These are phyloP conservation scores for Colletotrichum navitas DNA, from an alignment of 2,329 filamentous ascomycete genomes.

Conservation along the genomic window DNA sequence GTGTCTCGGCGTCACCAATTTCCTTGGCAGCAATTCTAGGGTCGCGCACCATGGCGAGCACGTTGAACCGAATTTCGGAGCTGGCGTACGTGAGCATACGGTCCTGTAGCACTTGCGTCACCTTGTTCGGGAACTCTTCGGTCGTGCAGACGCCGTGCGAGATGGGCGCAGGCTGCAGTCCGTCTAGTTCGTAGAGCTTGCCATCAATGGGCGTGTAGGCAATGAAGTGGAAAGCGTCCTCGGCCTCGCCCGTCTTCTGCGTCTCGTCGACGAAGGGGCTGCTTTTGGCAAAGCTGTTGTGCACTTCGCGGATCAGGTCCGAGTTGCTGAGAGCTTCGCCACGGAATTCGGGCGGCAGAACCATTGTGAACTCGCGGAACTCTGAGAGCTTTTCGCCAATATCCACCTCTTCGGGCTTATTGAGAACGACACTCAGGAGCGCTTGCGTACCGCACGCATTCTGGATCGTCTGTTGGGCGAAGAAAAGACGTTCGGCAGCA, in stretches of 20 bases:
- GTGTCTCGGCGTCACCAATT: conserved; percentile 83
- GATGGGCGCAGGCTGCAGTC: conserved; percentile 92
- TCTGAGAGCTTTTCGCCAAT: conserved; percentile 78
- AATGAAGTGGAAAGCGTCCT: conserved; percentile 98
- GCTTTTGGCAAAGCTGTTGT: conserved; percentile 90
- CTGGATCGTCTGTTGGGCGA: conserved; percentile 96
- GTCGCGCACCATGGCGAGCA: conserved; percentile 92
- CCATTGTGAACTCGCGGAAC: conserved; percentile 90
- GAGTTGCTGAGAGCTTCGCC: conserved; percentile 73
- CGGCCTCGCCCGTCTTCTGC: conserved; percentile 75
- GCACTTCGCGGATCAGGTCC: conserved; percentile 79
- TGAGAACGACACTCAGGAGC: conserved; percentile 89
- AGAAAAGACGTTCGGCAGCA: conserved; percentile 85
- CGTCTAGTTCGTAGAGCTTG: conserved; percentile 92
- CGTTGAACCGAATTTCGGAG: conserved; percentile 93
- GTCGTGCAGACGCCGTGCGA: conserved; percentile 81
- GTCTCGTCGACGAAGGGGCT: conserved; percentile 96
- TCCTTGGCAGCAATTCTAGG: conserved; percentile 81
- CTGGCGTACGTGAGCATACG: conserved; percentile 87
- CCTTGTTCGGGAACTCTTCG: conserved; percentile 81
- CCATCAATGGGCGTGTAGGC: conserved; percentile 88
- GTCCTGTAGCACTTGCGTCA: conserved; percentile 88
- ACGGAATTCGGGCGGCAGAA: conserved; percentile 80
- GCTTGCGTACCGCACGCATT: conserved; percentile 99
- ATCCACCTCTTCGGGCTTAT: conserved; percentile 79